A percentile compares a stretch with the other conserved stretches of the same genome.
Conservation (phyloP, 2,329 filamentous ascomycete genomes). For the Fusarium irregulare region DNA sequence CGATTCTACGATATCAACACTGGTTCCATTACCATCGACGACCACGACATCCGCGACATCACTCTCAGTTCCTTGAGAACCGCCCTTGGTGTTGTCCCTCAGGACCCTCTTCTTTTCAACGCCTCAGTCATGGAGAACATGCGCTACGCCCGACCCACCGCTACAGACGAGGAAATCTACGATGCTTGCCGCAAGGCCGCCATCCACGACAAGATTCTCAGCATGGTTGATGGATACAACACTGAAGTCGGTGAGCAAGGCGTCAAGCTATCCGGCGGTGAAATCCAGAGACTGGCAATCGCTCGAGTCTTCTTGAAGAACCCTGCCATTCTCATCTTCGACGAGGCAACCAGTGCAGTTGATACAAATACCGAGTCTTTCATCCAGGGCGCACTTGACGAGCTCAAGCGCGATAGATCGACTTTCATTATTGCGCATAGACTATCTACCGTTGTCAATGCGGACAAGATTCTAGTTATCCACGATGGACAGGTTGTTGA, state of each 20-base stretch:
- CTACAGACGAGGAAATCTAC: conserved; percentile 69
- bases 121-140: conserved; percentile 73
- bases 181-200: conserved; percentile 70
- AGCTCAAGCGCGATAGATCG: conserved; percentile 60
- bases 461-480: conserved; percentile 65
- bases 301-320: conserved; percentile 65
- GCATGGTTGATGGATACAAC: conserved; percentile 64
- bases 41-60: conserved; percentile 69
- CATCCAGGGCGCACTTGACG: conserved; percentile 60
- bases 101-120: conserved; percentile 74
- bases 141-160: conserved; percentile 70
- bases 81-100: conserved; percentile 71
- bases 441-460: conserved; percentile 55
- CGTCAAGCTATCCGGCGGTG: conserved; percentile 66
- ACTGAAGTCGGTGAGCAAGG: conserved; percentile 67
- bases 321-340: conserved; percentile 71
- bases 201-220: conserved; percentile 72
- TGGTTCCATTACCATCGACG: conserved; percentile 68
- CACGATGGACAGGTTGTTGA: conserved; percentile 63
- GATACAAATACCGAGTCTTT: conserved; percentile 58
- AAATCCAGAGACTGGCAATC: conserved; percentile 67
- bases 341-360: conserved; percentile 72
- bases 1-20: conserved; percentile 69
- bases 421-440: conserved; percentile 64
- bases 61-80: conserved; percentile 68